A percentile compares a stretch with the other conserved stretches of the same genome.
Conservation (phyloP, 1,284 basidiomycete genomes). For the Austropuccinia psidii region DNA sequence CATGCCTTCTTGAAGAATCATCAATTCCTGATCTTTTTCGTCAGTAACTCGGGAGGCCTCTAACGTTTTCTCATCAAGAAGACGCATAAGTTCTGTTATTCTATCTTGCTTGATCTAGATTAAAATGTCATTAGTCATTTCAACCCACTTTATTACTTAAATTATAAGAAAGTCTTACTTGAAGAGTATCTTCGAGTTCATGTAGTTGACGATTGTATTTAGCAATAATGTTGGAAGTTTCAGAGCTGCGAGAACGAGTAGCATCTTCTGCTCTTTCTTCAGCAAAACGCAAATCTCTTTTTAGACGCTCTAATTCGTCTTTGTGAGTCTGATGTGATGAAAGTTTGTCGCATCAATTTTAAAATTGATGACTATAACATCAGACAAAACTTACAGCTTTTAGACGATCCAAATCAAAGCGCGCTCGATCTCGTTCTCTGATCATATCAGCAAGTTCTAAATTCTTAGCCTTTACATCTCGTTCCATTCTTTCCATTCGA, state of each 20-base stretch:
- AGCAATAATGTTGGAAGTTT: constrained; percentile 75
- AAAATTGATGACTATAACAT: background rate
- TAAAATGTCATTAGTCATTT: constrained; percentile 8
- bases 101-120: constrained; percentile 78
- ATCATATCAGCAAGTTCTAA: constrained; percentile 98
- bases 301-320: constrained; percentile 87
- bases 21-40: constrained; percentile 94
- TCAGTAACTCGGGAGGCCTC: constrained; percentile 76
- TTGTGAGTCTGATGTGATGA: constrained; percentile 67
- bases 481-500: constrained; percentile 98
- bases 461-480: constrained; percentile 96
- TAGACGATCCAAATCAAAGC: constrained; percentile 92
- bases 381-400: constrained; percentile 57
- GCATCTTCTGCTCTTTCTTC: constrained; percentile 96
- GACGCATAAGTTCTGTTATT: constrained; percentile 77
- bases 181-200: constrained; percentile 87
- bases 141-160: background rate
- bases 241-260: constrained; percentile 79
- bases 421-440: constrained; percentile 86
- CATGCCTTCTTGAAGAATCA: constrained; percentile 93
- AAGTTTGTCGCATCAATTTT: background rate
- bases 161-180: constrained; percentile 55
- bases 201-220: constrained; percentile 95
- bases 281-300: constrained; percentile 90
- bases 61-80: constrained; percentile 64